Conservation (phyloP, 768 basidiomycete species). For the Mycena vitilis region DNA sequence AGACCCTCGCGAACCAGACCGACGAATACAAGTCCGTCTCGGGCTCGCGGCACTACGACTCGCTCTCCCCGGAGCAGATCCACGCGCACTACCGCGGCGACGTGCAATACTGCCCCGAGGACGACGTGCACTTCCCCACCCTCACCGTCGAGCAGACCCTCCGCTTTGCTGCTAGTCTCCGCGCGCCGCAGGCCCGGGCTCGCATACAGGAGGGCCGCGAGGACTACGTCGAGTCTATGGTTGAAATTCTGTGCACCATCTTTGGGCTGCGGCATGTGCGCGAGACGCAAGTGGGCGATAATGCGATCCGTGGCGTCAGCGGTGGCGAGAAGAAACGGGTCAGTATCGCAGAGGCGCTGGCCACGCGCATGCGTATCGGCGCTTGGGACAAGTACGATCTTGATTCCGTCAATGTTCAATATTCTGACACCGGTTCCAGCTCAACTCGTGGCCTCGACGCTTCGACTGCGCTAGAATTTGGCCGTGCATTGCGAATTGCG, state of each 20-base stretch:
- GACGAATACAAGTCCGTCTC: constrained; percentile 73
- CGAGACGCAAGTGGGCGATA: constrained; percentile 83
- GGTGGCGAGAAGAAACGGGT: constrained; percentile 88
- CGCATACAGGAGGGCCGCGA: constrained; percentile 60
- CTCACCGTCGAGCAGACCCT: constrained; percentile 85
- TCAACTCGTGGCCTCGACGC: constrained; percentile 75
- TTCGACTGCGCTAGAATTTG: constrained; percentile 80
- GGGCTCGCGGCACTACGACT: constrained; percentile 82
- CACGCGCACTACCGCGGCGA: constrained; percentile 78
- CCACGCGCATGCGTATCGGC: constrained; percentile 68
- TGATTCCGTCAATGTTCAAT: not conserved
- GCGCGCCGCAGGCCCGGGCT: constrained; percentile 63
- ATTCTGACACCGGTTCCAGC: constrained; percentile 50
- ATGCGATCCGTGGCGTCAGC: constrained; percentile 76
- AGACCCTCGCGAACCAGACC: constrained; percentile 81
- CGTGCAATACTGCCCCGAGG: constrained; percentile 84
- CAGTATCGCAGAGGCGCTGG: constrained; percentile 77
- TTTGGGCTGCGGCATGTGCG: constrained; percentile 82
- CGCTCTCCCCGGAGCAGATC: constrained; percentile 75
- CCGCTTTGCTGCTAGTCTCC: constrained; percentile 72
- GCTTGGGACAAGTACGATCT: constrained; percentile 79
- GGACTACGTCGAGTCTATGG: constrained; percentile 56
- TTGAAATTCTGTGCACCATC: constrained; percentile 70
- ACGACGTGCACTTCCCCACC: constrained; percentile 88
- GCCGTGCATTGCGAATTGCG: constrained; percentile 70